phyloP scores from a whole-genome alignment of 495 filamentous ascomycete species.

The Clavariopsis aquatica region DNA sequence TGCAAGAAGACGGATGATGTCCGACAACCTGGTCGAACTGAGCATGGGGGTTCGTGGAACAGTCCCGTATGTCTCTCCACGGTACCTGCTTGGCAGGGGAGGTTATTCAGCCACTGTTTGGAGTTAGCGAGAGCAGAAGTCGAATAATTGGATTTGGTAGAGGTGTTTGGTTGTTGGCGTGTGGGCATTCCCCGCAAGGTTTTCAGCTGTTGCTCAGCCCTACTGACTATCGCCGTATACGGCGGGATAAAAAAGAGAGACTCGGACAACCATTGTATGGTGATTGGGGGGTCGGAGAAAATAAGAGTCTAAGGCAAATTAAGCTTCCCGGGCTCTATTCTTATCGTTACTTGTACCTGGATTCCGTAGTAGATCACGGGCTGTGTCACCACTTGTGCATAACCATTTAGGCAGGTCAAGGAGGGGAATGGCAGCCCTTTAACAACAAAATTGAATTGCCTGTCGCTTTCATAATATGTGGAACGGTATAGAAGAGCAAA shows the following conservation, averaged over 20 bases:
- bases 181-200: neutral
- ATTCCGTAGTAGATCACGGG: no score
- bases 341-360: neutral
- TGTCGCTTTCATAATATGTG: no score
- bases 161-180: neutral
- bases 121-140: neutral
- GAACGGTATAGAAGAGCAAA: no score
- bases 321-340: neutral
- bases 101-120: slow-evolving; percentile 5
- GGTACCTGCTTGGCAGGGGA: slow-evolving; percentile 25
- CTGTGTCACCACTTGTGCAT: no score
- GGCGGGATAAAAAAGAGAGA: neutral
- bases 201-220: slow-evolving; percentile 24
- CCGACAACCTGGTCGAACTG: neutral
- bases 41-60: slow-evolving; percentile 11
- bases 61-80: slow-evolving; percentile 29
- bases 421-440: no score
- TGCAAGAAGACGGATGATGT: neutral
- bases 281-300: neutral
- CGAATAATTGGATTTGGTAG: neutral
- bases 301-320: neutral
- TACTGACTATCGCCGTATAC: neutral
- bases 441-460: no score
- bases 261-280: neutral
- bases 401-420: no score